Evolutionary conservation across 2,329 filamentous ascomycete genomes (phyloP), one percentile per base, ranked within the genome.

Genomic region (Talaromyces sp.): DNA sequence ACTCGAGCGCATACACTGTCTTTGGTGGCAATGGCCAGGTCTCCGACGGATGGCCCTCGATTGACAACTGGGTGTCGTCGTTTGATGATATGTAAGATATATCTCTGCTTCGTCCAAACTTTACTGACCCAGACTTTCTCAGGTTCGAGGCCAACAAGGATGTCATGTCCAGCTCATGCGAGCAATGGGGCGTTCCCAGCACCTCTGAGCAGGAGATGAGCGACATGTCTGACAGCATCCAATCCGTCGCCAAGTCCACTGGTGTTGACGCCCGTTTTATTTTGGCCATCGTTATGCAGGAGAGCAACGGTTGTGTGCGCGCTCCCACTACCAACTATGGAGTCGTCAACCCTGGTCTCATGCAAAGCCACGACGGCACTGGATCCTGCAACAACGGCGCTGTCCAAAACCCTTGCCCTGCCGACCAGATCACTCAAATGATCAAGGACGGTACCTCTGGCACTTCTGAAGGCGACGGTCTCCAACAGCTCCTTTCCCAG

Each of bases 231-330:
- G 61, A 67, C 50, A 70, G 69, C 50, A 76, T 78, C 59, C 65
- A 71, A 59, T 59, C 65, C 18, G 72, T 73, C 5, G 68, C 75
- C 12, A 67, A 68, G 27, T 67, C 56, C 4, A 64, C 60, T 28
- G 62, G 62, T 51, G 62, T 78, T 31, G 75, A 77, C 63, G 66
- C 67, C 47, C 75, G 76, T 52, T 75, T 77, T 58, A 75, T 79
- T 64, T 70, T 78, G 3, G 73, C 74, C 30, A 67, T 78, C 61
- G 66, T 78, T 47, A 70, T 78, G 68, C 76, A 78, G 62, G 76
- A 79, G 66, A 74, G 70, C 52, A 68, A 68, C 55, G 76, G 76
- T 27, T 77, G 75, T 65, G 75, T 78, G 6, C 74, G 76, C 28
- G 73, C 68, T 30, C 68, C 63, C 6, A 76, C 72, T 5, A 76